Evolutionary conservation across 1,284 basidiomycete genomes (phyloP).

Genomic region (Anthracocystis walkeri): DNA sequence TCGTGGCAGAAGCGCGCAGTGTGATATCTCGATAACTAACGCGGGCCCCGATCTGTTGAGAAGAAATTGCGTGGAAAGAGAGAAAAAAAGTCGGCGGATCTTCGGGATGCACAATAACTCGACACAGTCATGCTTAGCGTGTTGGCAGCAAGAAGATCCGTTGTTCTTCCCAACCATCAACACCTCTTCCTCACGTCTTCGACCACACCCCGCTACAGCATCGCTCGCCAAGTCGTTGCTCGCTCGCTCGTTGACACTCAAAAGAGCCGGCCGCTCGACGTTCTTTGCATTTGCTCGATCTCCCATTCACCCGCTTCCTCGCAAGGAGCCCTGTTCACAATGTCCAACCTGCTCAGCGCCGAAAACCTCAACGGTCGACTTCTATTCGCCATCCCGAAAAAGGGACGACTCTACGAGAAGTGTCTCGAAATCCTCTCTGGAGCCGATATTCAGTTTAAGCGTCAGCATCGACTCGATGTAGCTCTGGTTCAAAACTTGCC

Average conservation of each 20-base stretch:
- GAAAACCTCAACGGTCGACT: slow-evolving; percentile 76
- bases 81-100: slow-evolving; percentile 21
- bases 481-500: slow-evolving; percentile 91
- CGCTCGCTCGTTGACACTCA: no score
- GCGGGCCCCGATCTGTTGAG: slow-evolving; percentile 10
- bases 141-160: slow-evolving; percentile 6
- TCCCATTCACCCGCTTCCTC: neutral
- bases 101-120: slow-evolving; percentile 25
- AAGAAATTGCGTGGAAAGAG: slow-evolving; percentile 12
- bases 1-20: no score
- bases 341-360: slow-evolving; percentile 65
- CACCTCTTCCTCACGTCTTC: no score
- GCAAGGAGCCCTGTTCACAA: neutral
- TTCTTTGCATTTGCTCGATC: neutral
- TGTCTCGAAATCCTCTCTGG: slow-evolving; percentile 82
- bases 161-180: neutral
- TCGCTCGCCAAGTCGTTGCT: no score
- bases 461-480: slow-evolving; percentile 89
- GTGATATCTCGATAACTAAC: no score
- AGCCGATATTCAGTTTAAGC: slow-evolving; percentile 95
- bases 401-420: slow-evolving; percentile 92
- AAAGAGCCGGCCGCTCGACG: neutral
- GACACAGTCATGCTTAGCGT: neutral
- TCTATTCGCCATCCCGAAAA: slow-evolving; percentile 96
- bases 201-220: no score